Conservation (phyloP, 257 asterid species). For the Rhazya stricta region DNA sequence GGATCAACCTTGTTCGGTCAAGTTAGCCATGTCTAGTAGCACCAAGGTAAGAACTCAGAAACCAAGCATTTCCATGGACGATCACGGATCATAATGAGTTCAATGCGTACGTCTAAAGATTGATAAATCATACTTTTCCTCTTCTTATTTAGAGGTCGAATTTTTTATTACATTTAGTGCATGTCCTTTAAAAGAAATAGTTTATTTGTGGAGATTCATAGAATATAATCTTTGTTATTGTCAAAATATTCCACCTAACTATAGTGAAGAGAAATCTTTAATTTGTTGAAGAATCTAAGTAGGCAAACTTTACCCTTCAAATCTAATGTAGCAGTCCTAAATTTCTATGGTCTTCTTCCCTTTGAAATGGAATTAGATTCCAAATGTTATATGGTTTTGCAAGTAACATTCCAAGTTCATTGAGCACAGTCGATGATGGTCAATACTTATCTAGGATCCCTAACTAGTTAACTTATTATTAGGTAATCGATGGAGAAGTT, state of each 20-base stretch:
- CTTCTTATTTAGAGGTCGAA: too few species aligned
- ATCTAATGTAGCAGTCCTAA: neutral
- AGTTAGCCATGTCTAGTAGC: neutral
- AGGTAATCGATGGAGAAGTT: neutral
- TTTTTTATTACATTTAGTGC: too few species aligned
- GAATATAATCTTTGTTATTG: neutral
- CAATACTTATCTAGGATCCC: too few species aligned
- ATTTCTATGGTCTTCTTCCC: neutral
- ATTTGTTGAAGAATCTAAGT: conserved; percentile 11
- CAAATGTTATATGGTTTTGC: neutral
- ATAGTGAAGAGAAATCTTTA: neutral
- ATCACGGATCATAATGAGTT: too few species aligned
- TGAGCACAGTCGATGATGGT: too few species aligned
- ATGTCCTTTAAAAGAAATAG: too few species aligned
- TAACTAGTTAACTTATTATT: neutral
- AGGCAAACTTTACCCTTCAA: neutral
- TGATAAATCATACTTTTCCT: too few species aligned
- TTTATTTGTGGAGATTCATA: neutral
- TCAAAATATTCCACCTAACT: conserved; percentile 21
- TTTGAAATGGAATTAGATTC: conserved; percentile 18
- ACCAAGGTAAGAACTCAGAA: too few species aligned
- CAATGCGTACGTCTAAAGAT: too few species aligned
- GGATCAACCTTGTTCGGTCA: neutral
- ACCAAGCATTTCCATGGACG: too few species aligned
- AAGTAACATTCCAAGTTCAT: neutral